Percentiles rank a stretch among this genome's conserved stretches.
Evolutionary conservation across 1,284 basidiomycete genomes (phyloP).

Genomic region (Trichosporon sp.): DNA sequence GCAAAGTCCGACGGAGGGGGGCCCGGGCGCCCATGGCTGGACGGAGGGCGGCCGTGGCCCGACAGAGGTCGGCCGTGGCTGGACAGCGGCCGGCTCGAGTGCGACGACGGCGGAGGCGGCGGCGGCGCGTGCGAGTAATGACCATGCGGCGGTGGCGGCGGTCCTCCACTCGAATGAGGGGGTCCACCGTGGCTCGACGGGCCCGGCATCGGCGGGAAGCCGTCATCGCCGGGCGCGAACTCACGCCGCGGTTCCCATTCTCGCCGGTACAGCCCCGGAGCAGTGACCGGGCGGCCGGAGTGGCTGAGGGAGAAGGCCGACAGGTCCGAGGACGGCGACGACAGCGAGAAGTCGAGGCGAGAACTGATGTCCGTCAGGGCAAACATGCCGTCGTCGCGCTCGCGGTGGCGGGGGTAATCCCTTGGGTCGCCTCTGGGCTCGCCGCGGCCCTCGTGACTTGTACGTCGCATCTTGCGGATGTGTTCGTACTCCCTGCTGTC

Average conservation of each 20-base stretch:
- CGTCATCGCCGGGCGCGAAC: slow-evolving; percentile 21
- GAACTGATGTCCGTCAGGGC: slow-evolving; percentile 13
- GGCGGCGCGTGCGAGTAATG: neutral
- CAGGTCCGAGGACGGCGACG: slow-evolving; percentile 32
- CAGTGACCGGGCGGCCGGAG: slow-evolving; percentile 4
- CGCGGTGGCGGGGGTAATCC: neutral
- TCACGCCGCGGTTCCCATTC: slow-evolving; percentile 13
- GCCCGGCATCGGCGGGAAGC: slow-evolving; percentile 14
- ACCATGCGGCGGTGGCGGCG: neutral
- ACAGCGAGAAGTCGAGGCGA: slow-evolving; percentile 16
- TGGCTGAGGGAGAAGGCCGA: slow-evolving; percentile 36
- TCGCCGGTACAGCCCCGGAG: slow-evolving; percentile 7
- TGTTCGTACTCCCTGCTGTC: slow-evolving; percentile 4
- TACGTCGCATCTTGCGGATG: slow-evolving; percentile 13
- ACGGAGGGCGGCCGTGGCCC: neutral
- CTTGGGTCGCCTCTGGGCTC: neutral
- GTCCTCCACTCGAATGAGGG: neutral
- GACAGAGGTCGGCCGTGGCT: neutral
- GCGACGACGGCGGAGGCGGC: slow-evolving; percentile 5
- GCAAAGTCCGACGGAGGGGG: slow-evolving; percentile 6
- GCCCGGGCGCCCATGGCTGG: neutral
- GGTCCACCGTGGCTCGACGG: neutral
- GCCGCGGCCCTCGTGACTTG: neutral
- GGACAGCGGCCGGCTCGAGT: neutral
- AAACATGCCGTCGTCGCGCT: slow-evolving; percentile 9